phyloP scores from a whole-genome alignment of 805 yeast species.

The Cyberlindnera amylophila region DNA sequence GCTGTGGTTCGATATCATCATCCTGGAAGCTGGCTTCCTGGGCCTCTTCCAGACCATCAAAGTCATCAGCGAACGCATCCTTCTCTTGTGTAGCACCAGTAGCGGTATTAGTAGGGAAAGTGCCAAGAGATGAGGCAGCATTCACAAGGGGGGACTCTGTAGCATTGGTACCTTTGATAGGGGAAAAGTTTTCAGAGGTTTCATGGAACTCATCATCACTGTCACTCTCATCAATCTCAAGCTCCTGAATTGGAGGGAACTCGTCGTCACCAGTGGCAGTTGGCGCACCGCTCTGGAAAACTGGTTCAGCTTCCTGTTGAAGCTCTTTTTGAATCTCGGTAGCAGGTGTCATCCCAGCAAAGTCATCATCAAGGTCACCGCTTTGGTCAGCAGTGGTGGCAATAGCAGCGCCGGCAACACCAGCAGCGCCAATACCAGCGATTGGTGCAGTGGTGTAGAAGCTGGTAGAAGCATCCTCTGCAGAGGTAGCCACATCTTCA shows the following conservation, averaged over 20 bases:
- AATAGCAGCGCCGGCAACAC: too few relatives aligned
- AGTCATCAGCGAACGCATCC: conserved; percentile 39
- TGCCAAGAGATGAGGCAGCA: conserved; percentile 15
- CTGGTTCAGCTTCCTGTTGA: conserved; percentile 2
- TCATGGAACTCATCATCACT: conserved; percentile 20
- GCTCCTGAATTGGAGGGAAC: conserved; percentile 32
- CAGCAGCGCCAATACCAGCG: too few relatives aligned
- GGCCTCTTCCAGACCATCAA: conserved; percentile 41
- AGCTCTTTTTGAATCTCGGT: conserved; percentile 1
- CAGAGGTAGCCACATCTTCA: too few relatives aligned
- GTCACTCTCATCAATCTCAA: conserved; percentile 16
- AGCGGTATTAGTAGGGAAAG: conserved; percentile 15
- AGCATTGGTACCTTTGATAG: conserved; percentile 21
- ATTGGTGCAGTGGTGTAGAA: too few relatives aligned
- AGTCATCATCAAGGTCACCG: conserved; percentile 1
- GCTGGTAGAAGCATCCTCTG: too few relatives aligned
- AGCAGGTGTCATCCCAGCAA: conserved; percentile 1
- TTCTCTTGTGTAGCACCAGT: conserved; percentile 1
- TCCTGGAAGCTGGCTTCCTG: conserved; percentile 30
- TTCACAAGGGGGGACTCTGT: conserved; percentile 6
- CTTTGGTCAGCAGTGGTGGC: too few relatives aligned
- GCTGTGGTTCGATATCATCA: conserved; percentile 24
- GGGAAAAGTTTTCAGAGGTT: conserved; percentile 13
- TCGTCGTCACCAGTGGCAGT: conserved; percentile 36
- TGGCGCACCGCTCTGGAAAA: conserved; percentile 11